phyloP scores from a whole-genome alignment of 108 stramenopile genomes.

The Seminavis robusta region DNA sequence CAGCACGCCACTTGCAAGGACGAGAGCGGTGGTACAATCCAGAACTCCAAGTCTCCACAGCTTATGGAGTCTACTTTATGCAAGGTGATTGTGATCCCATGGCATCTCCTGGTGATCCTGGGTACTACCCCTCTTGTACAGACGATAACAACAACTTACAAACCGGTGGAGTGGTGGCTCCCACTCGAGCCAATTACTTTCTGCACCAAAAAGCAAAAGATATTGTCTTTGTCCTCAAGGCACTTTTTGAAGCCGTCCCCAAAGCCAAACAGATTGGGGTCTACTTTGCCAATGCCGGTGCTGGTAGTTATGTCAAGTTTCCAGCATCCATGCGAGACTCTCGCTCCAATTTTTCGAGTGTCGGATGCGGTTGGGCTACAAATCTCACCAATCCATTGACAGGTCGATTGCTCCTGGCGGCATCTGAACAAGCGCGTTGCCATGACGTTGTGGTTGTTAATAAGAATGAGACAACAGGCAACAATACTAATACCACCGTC shows the following conservation, averaged over 20 bases:
- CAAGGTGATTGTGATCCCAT: conserved; percentile 47
- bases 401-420: no score
- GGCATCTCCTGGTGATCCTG: conserved; percentile 12
- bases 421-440: no score
- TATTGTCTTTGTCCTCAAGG: conserved; percentile 28
- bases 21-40: no score
- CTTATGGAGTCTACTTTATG: conserved; percentile 22
- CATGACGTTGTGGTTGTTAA: no score
- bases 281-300: conserved; percentile 39
- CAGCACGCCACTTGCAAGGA: conserved; percentile 26
- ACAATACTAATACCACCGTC: no score
- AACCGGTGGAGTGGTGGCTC: conserved; percentile 35
- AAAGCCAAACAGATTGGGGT: conserved; percentile 26
- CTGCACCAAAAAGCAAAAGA: conserved; percentile 29
- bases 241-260: conserved; percentile 32
- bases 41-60: conserved; percentile 28
- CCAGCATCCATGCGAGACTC: conserved; percentile 23
- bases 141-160: conserved; percentile 44
- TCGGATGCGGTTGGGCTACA: conserved; percentile 55
- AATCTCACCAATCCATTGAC: no score
- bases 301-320: conserved; percentile 30
- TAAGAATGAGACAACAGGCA: no score
- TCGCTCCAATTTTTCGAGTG: conserved; percentile 15
- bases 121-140: conserved; percentile 42
- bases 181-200: conserved; percentile 15